Evolutionary conservation across 2,329 filamentous ascomycete genomes (phyloP).

Genomic region (Colletotrichum australisinense): DNA sequence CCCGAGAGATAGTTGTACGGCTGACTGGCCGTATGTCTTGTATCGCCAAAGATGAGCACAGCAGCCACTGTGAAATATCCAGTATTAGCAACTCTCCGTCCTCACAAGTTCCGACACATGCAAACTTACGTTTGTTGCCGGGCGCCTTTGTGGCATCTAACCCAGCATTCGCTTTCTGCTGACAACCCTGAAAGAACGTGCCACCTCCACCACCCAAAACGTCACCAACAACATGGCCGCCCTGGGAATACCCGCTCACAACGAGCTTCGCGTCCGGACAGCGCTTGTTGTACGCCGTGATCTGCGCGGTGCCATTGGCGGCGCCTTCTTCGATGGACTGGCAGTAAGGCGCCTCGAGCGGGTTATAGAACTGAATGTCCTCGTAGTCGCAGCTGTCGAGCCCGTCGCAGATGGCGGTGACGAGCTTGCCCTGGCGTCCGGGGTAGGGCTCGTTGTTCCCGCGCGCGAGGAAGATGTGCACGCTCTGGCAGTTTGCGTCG

Average conservation of each 20-base stretch:
- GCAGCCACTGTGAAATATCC: constrained; percentile 42
- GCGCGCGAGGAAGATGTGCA: constrained; percentile 44
- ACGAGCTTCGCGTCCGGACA: constrained; percentile 55
- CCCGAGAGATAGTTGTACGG: constrained; percentile 47
- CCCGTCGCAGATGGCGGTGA: constrained; percentile 42
- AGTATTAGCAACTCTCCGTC: not conserved
- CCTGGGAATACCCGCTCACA: constrained; percentile 55
- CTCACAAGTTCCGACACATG: not conserved
- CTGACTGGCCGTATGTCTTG: constrained; percentile 48
- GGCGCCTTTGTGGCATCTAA: constrained; percentile 43
- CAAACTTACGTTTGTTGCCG: constrained; percentile 47
- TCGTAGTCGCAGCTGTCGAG: constrained; percentile 45
- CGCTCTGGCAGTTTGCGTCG: constrained; percentile 39
- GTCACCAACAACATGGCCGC: constrained; percentile 51
- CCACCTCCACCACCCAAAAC: constrained; percentile 49
- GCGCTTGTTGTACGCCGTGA: constrained; percentile 50
- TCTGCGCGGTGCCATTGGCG: constrained; percentile 48
- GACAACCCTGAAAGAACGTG: constrained; percentile 46
- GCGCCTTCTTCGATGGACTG: constrained; percentile 49
- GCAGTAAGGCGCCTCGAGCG: constrained; percentile 46
- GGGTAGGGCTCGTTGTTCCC: constrained; percentile 46
- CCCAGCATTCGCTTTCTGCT: constrained; percentile 39
- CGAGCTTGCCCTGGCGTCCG: constrained; percentile 43
- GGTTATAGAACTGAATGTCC: constrained; percentile 47
- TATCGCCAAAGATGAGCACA: constrained; percentile 48